A percentile compares a stretch with the other conserved stretches of the same genome.
These are phyloP conservation scores for Skeletonema potamos DNA, from an alignment of 108 stramenopile species.

Conservation along the genomic window DNA sequence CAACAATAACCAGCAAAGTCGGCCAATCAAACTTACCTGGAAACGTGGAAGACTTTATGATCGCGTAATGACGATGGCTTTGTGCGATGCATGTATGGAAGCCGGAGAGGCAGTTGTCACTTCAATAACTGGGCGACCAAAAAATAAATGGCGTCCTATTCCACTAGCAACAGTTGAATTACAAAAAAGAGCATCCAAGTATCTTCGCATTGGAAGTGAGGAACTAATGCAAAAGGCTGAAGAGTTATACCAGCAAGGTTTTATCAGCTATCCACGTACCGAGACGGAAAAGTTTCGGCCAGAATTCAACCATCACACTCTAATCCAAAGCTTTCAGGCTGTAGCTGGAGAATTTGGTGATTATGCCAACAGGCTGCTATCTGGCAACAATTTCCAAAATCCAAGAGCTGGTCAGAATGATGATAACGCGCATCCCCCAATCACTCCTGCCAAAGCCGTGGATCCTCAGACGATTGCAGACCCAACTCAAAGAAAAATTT, in stretches of 20 bases:
- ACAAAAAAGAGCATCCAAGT: conserved; percentile 93
- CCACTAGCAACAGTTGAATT: conserved; percentile 97
- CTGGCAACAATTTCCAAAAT: conserved; percentile 70
- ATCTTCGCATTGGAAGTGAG: conserved; percentile 87
- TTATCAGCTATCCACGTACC: conserved; percentile 95
- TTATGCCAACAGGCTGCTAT: conserved; percentile 70
- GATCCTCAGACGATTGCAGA: conserved; percentile 77
- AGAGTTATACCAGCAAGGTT: conserved; percentile 91
- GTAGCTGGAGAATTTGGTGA: conserved; percentile 49
- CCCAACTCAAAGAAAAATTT: conserved; percentile 75
- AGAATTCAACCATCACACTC: conserved; percentile 81
- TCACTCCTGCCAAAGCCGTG: conserved; percentile 95
- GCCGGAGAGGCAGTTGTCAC: conserved; percentile 78
- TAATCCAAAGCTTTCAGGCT: conserved; percentile 74
- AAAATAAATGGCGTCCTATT: conserved; percentile 90
- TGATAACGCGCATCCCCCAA: conserved; percentile 98
- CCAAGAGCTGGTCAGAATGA: conserved; percentile 87
- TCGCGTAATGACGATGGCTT: conserved; percentile 55
- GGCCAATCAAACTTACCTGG: conserved; percentile 79
- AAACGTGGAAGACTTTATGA: conserved; percentile 91
- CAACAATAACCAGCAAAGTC: conserved; percentile 27
- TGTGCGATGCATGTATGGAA: conserved; percentile 91
- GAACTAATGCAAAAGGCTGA: conserved; percentile 95
- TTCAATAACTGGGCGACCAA: conserved; percentile 65
- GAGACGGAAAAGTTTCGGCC: conserved; percentile 95